phyloP scores from a whole-genome alignment of 495 filamentous ascomycete species.

The Poronia punctata region DNA sequence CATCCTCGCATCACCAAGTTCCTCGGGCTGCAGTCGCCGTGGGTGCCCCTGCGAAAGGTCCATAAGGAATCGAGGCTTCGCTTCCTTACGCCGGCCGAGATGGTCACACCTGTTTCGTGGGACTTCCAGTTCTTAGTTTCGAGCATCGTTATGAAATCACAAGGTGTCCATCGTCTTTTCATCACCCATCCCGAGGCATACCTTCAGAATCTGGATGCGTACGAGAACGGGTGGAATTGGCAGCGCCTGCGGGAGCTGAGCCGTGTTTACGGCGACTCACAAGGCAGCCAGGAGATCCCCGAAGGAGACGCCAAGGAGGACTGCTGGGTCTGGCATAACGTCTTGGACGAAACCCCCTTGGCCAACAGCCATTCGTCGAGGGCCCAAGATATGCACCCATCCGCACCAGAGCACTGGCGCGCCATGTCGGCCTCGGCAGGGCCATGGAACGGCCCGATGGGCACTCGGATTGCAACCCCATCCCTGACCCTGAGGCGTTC shows the following conservation, averaged over 20 bases:
- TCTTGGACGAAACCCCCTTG: conserved; percentile 41
- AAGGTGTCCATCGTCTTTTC: conserved; percentile 52
- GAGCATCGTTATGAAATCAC: conserved; percentile 56
- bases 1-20: conserved; percentile 32
- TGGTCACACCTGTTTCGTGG: conserved; percentile 61
- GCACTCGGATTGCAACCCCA: conserved; percentile 9
- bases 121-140: conserved; percentile 57
- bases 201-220: conserved; percentile 44
- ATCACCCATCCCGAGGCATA: conserved; percentile 61
- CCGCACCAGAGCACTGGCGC: conserved; percentile 26
- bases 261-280: conserved; percentile 43
- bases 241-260: conserved; percentile 52
- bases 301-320: conserved; percentile 55
- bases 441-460: conserved; percentile 28
- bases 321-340: conserved; percentile 44
- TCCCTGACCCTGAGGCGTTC: conserved; percentile 24
- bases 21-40: conserved; percentile 47
- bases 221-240: conserved; percentile 52
- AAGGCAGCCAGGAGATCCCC: conserved; percentile 35
- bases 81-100: conserved; percentile 57
- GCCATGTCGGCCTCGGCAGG: conserved; percentile 26
- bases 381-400: conserved; percentile 27
- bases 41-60: conserved; percentile 64
- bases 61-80: conserved; percentile 59
- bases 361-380: conserved; percentile 19